A percentile compares a stretch with the other conserved stretches of the same genome.
Conservation (phyloP, 176 grass and related monocot genomes). For the Oryza coarctata region DNA sequence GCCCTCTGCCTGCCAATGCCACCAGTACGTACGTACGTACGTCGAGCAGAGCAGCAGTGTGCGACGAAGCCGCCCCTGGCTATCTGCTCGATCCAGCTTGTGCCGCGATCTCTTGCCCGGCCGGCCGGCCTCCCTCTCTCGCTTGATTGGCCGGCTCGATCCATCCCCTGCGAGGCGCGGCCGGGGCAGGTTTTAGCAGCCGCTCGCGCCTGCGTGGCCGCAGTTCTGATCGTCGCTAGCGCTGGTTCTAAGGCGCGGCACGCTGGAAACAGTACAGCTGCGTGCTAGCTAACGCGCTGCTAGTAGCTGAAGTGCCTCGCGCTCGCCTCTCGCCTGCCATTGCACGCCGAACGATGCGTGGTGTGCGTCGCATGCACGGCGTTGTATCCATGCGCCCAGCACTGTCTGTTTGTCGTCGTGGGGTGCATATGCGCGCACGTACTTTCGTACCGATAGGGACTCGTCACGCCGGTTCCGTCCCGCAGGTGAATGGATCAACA, state of each 20-base stretch:
- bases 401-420: conserved; percentile 39
- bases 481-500: not conserved
- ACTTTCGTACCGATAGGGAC: conserved; percentile 41
- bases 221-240: conserved; percentile 52
- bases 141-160: too few relatives aligned
- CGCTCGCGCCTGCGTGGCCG: conserved; percentile 27
- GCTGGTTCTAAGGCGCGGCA: conserved; percentile 23
- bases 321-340: conserved; percentile 21
- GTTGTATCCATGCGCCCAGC: conserved; percentile 36
- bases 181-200: conserved; percentile 34
- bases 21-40: not conserved
- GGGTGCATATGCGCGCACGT: conserved; percentile 18
- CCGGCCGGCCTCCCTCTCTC: too few relatives aligned
- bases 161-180: conserved; percentile 2
- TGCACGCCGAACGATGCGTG: conserved; percentile 45
- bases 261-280: not conserved
- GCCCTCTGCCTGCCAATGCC: not conserved
- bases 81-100: not conserved
- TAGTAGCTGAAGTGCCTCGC: conserved; percentile 3
- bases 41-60: not conserved
- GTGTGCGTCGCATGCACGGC: not conserved
- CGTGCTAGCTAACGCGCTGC: not conserved
- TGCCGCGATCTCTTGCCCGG: not conserved
- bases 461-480: conserved; percentile 6
- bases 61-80: conserved; percentile 4